These are phyloP conservation scores for Martiniozyma asiatica DNA, from an alignment of 1,139 yeast species.

Conservation along the genomic window DNA sequence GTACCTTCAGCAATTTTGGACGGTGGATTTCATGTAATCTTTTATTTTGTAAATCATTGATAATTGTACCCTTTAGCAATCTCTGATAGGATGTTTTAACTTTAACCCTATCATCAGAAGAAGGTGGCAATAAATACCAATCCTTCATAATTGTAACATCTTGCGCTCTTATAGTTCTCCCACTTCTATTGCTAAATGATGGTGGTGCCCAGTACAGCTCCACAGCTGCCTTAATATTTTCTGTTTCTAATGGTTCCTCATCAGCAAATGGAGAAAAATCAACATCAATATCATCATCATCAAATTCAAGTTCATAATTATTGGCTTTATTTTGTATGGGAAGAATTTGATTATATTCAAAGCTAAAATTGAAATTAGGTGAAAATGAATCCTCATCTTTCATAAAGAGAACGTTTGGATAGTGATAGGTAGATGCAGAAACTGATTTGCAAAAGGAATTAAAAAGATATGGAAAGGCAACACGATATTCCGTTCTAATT, in stretches of 20 bases:
- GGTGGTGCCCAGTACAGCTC: slow-evolving; percentile 68
- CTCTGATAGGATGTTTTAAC: slow-evolving; percentile 83
- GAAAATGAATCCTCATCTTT: slow-evolving; percentile 37
- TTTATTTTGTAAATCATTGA: slow-evolving; percentile 66
- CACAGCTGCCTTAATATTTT: slow-evolving; percentile 46
- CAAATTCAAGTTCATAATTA: slow-evolving; percentile 16
- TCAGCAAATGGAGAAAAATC: slow-evolving; percentile 33
- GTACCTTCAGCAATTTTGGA: slow-evolving; percentile 47
- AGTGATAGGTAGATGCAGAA: slow-evolving; percentile 46
- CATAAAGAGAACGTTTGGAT: slow-evolving; percentile 41
- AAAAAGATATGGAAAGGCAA: slow-evolving; percentile 78
- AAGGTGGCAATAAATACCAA: slow-evolving; percentile 67
- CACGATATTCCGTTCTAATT: slow-evolving; percentile 68
- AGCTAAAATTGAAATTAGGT: slow-evolving; percentile 46
- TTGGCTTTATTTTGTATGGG: slow-evolving; percentile 17
- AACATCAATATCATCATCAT: slow-evolving; percentile 20
- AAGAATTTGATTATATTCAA: slow-evolving; percentile 45
- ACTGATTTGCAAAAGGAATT: slow-evolving; percentile 69
- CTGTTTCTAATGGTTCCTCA: slow-evolving; percentile 31
- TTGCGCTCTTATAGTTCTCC: slow-evolving; percentile 68
- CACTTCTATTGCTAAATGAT: slow-evolving; percentile 72
- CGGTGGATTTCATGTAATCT: slow-evolving; percentile 56
- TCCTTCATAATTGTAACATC: slow-evolving; percentile 77
- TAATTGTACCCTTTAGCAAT: slow-evolving; percentile 59
- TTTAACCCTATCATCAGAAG: slow-evolving; percentile 56